Percentiles rank a stretch among this genome's conserved stretches.
Evolutionary conservation across 768 basidiomycete species (phyloP).

Genomic region (Calocera cornea): DNA sequence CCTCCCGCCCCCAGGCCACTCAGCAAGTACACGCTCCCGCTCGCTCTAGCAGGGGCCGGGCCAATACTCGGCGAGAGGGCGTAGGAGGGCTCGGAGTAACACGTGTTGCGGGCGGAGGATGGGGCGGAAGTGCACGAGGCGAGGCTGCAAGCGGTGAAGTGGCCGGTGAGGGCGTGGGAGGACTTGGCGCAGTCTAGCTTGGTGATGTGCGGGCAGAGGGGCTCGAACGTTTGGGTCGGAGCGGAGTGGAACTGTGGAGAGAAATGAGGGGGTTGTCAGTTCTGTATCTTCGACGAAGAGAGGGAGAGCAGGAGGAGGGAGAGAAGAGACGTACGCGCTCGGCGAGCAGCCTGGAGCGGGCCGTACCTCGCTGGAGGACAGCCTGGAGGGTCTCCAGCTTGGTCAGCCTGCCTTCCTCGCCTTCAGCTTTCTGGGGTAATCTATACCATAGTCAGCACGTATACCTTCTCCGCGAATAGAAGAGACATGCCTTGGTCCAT

Average conservation of each 20-base stretch:
- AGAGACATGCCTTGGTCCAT: background rate
- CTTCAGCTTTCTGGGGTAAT: background rate
- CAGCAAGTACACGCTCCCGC: slow-evolving; percentile 55
- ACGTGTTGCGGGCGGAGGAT: slow-evolving; percentile 88
- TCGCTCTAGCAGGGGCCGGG: slow-evolving; percentile 36
- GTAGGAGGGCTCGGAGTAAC: slow-evolving; percentile 88
- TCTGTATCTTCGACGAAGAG: no score
- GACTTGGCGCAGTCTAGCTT: slow-evolving; percentile 68
- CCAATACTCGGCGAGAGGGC: slow-evolving; percentile 78
- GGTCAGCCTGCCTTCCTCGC: background rate
- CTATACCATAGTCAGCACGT: background rate
- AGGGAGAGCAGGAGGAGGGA: background rate
- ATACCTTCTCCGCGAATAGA: background rate
- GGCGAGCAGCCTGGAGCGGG: slow-evolving; percentile 61
- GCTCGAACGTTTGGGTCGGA: slow-evolving; percentile 53
- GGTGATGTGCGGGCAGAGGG: slow-evolving; percentile 76
- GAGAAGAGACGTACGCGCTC: slow-evolving; percentile 48
- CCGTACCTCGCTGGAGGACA: slow-evolving; percentile 59
- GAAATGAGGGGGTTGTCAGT: no score
- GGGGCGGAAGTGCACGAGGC: slow-evolving; percentile 70
- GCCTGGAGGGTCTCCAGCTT: slow-evolving; percentile 34
- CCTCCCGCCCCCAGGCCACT: slow-evolving; percentile 81
- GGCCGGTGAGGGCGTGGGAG: slow-evolving; percentile 25
- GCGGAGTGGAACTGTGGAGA: slow-evolving; percentile 25
- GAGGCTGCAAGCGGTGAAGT: background rate